A percentile compares a stretch with the other conserved stretches of the same genome.
These are phyloP conservation scores for Vitis amurensis DNA, from an alignment of 164 flowering plant genomes.

Conservation along the genomic window DNA sequence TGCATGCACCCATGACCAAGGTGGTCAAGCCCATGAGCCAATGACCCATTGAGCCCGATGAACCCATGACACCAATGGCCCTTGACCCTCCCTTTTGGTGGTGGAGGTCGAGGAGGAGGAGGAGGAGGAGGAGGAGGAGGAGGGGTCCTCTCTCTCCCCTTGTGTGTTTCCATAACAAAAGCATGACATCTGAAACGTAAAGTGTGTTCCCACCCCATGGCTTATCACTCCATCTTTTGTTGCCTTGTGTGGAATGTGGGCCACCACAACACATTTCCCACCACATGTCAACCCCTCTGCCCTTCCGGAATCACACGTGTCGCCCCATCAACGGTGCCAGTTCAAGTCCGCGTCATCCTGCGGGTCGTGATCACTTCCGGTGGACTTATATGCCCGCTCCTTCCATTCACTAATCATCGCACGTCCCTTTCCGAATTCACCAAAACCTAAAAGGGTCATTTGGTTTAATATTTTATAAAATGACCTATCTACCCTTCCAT, in stretches of 20 bases:
- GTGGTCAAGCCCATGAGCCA: not conserved
- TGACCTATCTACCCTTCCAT: not conserved
- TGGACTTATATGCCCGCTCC: not conserved
- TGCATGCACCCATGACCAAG: not conserved
- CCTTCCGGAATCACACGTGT: constrained; percentile 30
- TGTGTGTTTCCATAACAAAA: constrained; percentile 34
- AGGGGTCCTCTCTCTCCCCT: no score
- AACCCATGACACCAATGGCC: no score
- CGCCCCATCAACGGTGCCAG: constrained; percentile 11
- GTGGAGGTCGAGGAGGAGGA: not conserved
- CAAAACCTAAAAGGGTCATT: no score
- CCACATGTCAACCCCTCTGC: constrained; percentile 30
- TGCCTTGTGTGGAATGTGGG: constrained; percentile 33
- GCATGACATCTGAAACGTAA: constrained; percentile 49
- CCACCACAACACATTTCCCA: constrained; percentile 18
- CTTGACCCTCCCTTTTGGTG: no score
- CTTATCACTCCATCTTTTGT: constrained; percentile 26
- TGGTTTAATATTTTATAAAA: not conserved
- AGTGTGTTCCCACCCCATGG: constrained; percentile 25
- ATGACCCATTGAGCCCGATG: no score
- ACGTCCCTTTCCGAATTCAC: not conserved
- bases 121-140: not conserved
- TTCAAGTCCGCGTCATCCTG: constrained; percentile 18
- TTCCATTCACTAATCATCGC: constrained; percentile 1
- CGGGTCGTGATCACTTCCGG: no score